These are phyloP conservation scores for Tuber aestivum DNA, from an alignment of 495 filamentous ascomycete genomes.

Conservation along the genomic window DNA sequence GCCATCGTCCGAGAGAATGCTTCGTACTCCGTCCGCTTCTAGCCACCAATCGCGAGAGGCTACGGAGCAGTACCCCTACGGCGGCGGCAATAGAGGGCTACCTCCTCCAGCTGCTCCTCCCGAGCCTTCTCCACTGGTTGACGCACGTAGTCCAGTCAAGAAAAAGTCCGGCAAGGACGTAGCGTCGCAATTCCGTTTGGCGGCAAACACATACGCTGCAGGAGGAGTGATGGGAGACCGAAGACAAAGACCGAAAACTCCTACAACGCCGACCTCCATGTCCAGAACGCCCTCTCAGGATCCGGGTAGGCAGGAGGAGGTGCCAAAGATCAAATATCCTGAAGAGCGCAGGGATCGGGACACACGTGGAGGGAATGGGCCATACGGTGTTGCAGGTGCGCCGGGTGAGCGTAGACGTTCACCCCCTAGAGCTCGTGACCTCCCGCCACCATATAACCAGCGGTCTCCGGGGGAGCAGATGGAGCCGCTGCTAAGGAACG, in stretches of 20 bases:
- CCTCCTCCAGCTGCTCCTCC: slow-evolving; percentile 9
- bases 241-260: slow-evolving; percentile 32
- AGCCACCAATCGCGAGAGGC: slow-evolving; percentile 36
- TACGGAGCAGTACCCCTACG: slow-evolving; percentile 36
- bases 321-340: slow-evolving; percentile 37
- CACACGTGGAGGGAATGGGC: slow-evolving; percentile 2
- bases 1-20: slow-evolving; percentile 35
- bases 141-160: slow-evolving; percentile 25
- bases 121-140: slow-evolving; percentile 16
- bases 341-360: slow-evolving; percentile 25
- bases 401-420: slow-evolving; percentile 24
- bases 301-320: slow-evolving; percentile 16
- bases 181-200: slow-evolving; percentile 73
- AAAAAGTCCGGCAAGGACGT: slow-evolving; percentile 46
- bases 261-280: slow-evolving; percentile 38
- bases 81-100: slow-evolving; percentile 14
- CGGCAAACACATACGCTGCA: slow-evolving; percentile 69
- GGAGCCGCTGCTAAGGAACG: slow-evolving; percentile 33
- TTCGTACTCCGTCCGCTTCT: slow-evolving; percentile 36
- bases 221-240: slow-evolving; percentile 24
- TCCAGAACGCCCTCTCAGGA: slow-evolving; percentile 31
- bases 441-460: slow-evolving; percentile 12
- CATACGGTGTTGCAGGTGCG: slow-evolving; percentile 11
- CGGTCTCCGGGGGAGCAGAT: slow-evolving; percentile 15
- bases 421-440: slow-evolving; percentile 19